A percentile compares a stretch with the other conserved stretches of the same genome.
These are phyloP conservation scores for Cordyceps tenuipes DNA, from an alignment of 2,329 filamentous ascomycete genomes.

Conservation along the genomic window DNA sequence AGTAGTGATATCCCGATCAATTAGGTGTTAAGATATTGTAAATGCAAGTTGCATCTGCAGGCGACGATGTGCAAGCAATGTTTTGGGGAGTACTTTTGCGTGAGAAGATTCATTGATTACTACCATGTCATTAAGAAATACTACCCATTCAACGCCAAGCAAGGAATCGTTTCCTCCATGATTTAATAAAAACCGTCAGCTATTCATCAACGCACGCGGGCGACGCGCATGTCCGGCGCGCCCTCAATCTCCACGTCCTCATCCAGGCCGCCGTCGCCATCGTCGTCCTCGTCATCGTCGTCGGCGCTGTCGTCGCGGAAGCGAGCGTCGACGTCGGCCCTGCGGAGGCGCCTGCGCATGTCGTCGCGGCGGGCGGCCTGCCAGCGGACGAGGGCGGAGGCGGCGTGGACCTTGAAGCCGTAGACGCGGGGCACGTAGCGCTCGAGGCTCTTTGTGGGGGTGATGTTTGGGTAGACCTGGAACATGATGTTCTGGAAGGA, in stretches of 20 bases:
- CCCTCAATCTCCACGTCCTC: conserved; percentile 44
- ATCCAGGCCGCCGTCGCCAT: conserved; percentile 54
- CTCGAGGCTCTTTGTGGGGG: conserved; percentile 75
- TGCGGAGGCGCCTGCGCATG: conserved; percentile 67
- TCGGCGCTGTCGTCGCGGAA: conserved; percentile 63
- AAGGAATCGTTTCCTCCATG: neutral
- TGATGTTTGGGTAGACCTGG: conserved; percentile 88
- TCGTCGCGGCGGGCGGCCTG: conserved; percentile 74
- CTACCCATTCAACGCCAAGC: conserved; percentile 7
- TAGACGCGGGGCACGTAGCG: conserved; percentile 87
- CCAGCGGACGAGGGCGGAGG: conserved; percentile 83
- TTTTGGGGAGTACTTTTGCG: neutral
- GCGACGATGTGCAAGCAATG: neutral
- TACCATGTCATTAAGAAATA: conserved; percentile 7
- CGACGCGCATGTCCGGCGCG: conserved; percentile 19
- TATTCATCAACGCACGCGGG: neutral
- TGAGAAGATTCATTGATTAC: conserved; percentile 5
- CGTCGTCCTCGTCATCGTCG: conserved; percentile 52
- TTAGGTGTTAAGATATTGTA: neutral
- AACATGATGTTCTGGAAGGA: conserved; percentile 99
- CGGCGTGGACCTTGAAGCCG: conserved; percentile 90
- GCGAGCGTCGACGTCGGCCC: conserved; percentile 66
- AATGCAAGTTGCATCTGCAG: neutral
- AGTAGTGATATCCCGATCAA: neutral
- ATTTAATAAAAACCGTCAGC: neutral